These are phyloP conservation scores for Neofusicoccum ribis DNA, from an alignment of 2,329 filamentous ascomycete species.

Conservation along the genomic window DNA sequence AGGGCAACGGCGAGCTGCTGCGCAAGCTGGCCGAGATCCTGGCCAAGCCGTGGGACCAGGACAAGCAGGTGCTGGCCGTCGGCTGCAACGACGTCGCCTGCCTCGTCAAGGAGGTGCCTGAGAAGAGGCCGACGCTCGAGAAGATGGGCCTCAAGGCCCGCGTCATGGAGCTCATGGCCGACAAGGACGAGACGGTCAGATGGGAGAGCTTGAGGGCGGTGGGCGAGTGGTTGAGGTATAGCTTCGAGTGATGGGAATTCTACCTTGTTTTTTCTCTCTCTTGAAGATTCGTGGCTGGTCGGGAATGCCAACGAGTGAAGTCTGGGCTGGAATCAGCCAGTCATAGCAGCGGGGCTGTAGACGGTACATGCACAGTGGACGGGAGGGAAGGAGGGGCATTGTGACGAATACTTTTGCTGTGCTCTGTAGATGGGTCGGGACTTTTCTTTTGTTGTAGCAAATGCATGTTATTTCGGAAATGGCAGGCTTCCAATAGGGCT, in stretches of 20 bases:
- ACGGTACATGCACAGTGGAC: background rate
- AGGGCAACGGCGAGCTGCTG: conserved; percentile 75
- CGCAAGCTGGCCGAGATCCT: conserved; percentile 85
- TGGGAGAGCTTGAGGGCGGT: conserved; percentile 92
- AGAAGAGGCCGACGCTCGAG: conserved; percentile 77
- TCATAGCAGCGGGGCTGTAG: conserved; percentile 5
- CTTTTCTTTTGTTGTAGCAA: conserved; percentile 1
- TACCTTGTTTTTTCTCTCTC: background rate
- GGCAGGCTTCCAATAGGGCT: too few species aligned
- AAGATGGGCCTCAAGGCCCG: conserved; percentile 80
- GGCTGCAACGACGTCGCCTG: conserved; percentile 91
- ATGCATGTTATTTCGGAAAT: background rate
- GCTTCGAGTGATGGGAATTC: conserved; percentile 31
- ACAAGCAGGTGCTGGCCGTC: conserved; percentile 83
- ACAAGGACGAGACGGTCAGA: conserved; percentile 81
- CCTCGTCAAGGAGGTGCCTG: conserved; percentile 84
- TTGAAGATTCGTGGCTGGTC: background rate
- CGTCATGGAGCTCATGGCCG: conserved; percentile 92
- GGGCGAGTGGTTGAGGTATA: conserved; percentile 74
- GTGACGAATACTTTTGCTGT: background rate
- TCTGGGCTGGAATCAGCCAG: background rate
- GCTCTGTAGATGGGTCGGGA: background rate
- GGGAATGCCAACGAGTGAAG: background rate
- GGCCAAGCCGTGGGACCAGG: conserved; percentile 78
- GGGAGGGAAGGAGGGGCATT: background rate